Base-by-base conservation (phyloP, 2,329 filamentous ascomycete genomes). In the Phaeophleospora eucalypticola region DNA sequence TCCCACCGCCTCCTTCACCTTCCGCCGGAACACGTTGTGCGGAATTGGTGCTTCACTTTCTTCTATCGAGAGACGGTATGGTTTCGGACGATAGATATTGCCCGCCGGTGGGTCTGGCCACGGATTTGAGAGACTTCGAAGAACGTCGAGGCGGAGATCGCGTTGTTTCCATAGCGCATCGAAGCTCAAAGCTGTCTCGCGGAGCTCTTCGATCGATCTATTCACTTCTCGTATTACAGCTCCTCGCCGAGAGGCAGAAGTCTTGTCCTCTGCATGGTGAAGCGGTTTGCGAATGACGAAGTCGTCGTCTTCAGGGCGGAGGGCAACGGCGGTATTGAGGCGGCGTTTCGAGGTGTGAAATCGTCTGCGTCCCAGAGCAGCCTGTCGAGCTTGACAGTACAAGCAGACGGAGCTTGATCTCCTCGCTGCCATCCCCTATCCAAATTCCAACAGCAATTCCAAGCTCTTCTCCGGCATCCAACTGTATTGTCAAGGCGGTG, bases 61-160 rank as follows among this genome's bases (percentile, higher is more conserved):
- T 43, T 54, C 52, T 2, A 51, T 53, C 3, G 57, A 40, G 10
- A 17, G 29, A 12, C 39, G 47, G 16, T 20, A 39, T 12, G 37
- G 19, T 47, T 43, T n/a, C 9, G 27, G 27, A 4, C 15, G n/a
- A 17, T 38, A 35, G 16, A 9, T 46, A 43, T 12, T 48, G 50
- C 10, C 36, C 20, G 4, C 46, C 39, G 51, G 45, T 21, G 32
- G 14, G 9, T 51, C 35, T 4, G 52, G 59, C 46, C 48, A 62
- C 20, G 61, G 57, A 34, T 64, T 64, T 8, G 56, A 58, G 12
- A 65, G 53, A 3, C 41, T 50, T 12, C 53, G 51, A 15, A 65
- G 45, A 1, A 55, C 47, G 18, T 47, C 39, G 3, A 59, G 18
- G 4, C 62, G 56, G 27, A 45, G 37, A 34, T 61, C 58, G 39